Conservation (phyloP, 257 asterid genomes). For the Euphrasia confusa region DNA sequence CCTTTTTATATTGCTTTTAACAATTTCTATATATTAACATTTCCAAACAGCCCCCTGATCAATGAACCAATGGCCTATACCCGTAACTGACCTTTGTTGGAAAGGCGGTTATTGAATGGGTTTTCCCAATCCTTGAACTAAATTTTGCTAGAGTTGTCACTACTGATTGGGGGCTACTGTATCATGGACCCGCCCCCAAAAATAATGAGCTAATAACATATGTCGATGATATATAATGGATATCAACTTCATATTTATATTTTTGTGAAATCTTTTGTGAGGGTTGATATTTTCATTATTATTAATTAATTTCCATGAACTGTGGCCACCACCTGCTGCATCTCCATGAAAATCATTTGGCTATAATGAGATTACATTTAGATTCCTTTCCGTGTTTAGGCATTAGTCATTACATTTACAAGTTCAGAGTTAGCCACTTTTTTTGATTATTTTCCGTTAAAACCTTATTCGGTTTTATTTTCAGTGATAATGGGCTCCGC, state of each 20-base stretch:
- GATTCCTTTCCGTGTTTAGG: background rate
- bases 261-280: background rate
- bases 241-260: background rate
- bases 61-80: background rate
- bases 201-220: no score
- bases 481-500: constrained; percentile 80
- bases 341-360: background rate
- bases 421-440: background rate
- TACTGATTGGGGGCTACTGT: no score
- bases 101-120: no score
- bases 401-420: background rate
- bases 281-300: no score
- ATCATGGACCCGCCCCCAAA: no score
- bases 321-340: background rate
- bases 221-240: no score
- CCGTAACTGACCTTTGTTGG: no score
- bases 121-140: no score
- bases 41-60: background rate
- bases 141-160: no score
- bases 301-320: background rate
- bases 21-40: background rate
- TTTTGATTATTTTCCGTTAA: background rate
- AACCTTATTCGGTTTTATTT: constrained; percentile 22
- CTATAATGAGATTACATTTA: constrained; percentile 1
- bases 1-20: constrained; percentile 1